Evolutionary conservation across 2,329 filamentous ascomycete species (phyloP).

Genomic region (Cercospora citrullina): DNA sequence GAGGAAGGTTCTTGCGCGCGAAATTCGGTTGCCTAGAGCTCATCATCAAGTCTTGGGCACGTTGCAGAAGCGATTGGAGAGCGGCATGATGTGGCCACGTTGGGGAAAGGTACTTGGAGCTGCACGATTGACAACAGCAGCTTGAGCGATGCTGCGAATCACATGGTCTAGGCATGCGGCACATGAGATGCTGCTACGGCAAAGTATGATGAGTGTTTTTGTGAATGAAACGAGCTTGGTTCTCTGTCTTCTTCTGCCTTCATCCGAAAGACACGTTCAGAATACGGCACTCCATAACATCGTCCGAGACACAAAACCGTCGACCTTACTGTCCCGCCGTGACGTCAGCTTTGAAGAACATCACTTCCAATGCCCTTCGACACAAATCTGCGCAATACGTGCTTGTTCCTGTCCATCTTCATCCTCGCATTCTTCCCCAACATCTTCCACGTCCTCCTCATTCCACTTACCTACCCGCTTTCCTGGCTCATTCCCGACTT

Average conservation of each 20-base stretch:
- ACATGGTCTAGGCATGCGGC: background rate
- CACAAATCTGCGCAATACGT: conserved; percentile 40
- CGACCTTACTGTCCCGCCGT: conserved; percentile 11
- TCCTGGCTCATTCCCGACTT: conserved; percentile 38
- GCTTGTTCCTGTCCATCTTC: conserved; percentile 52
- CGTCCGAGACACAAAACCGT: conserved; percentile 1
- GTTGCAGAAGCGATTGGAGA: conserved; percentile 10
- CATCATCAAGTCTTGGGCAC: conserved; percentile 10
- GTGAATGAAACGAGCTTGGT: background rate
- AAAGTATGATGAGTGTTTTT: conserved; percentile 3
- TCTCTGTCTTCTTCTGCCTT: background rate
- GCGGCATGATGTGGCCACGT: conserved; percentile 10
- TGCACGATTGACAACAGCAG: background rate
- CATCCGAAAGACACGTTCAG: background rate
- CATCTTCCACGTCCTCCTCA: conserved; percentile 45
- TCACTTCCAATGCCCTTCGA: conserved; percentile 32
- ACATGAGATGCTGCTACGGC: conserved; percentile 1
- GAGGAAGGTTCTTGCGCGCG: background rate
- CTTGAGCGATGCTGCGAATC: background rate
- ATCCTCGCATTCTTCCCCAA: conserved; percentile 53
- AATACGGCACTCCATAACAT: conserved; percentile 15
- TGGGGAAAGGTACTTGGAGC: background rate
- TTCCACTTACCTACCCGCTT: conserved; percentile 32
- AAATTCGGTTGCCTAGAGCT: background rate
- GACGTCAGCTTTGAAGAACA: conserved; percentile 8